Base-by-base conservation (phyloP, 768 basidiomycete species). In the Psilocybe subaeruginosa region DNA sequence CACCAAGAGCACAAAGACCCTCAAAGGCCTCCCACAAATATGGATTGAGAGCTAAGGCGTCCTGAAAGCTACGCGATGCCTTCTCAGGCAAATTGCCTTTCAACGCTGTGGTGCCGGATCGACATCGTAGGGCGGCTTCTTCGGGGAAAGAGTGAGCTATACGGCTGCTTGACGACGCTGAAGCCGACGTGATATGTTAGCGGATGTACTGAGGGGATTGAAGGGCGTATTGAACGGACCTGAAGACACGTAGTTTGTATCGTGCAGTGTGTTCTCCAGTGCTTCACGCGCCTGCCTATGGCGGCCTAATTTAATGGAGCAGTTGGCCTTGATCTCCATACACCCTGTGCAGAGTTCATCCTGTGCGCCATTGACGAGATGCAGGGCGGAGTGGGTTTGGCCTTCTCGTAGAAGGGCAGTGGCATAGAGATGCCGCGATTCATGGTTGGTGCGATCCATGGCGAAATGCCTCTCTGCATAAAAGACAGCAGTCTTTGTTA, bases 21-120 rank as follows among this genome's bases (percentile, higher is more conserved):
- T 95, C 92, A 68, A 95, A 91, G 4, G 95, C 95, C 72, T 97
- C 95, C 94, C 94, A 97, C 56, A 95, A 75, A 71, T 92, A 84
- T 33, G 93, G 92, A 70, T 93, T 89, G 50, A 87, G 71, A 12
- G 78, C 72, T 62, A 97, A 79, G 29, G 93, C 91, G 60, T 87
- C 84, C 49, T 81, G 81, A 73, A 90, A 96, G 69, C 87, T 89
- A 56, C 76, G 69, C 27, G 82, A 78, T n/a, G 95, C 95, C 65
- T 85, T 84, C 56, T 90, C 88, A 2, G 83, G 83, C 60, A 91
- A 81, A 72, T 94, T 93, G 52, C 90, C 92, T 73, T 89, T 92
- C 70, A 88, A 68, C 33, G 93, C 92, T 73, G 88, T 84, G 41
- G 78, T 82, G 45, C 93, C 95, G 51, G 91, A 83, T 68, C 87